These are phyloP conservation scores for Lablab purpureus DNA, from an alignment of 306 rosid species.

Conservation along the genomic window DNA sequence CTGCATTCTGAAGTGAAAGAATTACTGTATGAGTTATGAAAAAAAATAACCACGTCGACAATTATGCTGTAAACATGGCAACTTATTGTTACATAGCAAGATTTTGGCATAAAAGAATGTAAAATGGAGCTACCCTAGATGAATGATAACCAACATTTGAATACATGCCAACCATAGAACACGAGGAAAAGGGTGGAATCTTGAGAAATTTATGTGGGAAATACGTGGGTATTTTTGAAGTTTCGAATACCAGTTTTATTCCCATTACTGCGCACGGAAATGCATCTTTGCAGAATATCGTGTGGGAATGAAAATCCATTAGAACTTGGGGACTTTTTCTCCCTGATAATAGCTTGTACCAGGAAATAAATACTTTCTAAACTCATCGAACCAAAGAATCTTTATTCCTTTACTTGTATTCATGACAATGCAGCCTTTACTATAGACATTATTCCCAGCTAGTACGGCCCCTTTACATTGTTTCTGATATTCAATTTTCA, in stretches of 20 bases:
- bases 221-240: not conserved
- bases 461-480: not conserved
- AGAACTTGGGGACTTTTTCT: not conserved
- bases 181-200: not conserved
- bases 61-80: not conserved
- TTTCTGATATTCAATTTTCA: constrained; percentile 4
- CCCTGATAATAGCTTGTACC: not conserved
- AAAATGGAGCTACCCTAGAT: not conserved
- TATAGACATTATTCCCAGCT: constrained; percentile 17
- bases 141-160: not conserved
- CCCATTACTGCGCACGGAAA: not conserved
- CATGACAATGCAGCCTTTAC: not conserved
- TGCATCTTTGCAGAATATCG: not conserved
- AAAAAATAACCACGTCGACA: not conserved
- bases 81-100: not conserved
- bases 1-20: not conserved
- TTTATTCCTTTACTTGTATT: not conserved
- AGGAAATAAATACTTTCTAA: not conserved
- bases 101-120: not conserved
- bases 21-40: not conserved
- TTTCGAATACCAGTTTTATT: not conserved
- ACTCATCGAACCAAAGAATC: not conserved
- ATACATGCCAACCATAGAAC: not conserved
- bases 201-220: not conserved
- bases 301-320: not conserved